A percentile compares a stretch with the other conserved stretches of the same genome.
phyloP scores from a whole-genome alignment of 2,329 filamentous ascomycete genomes.

The Trichoderma pleuroti region DNA sequence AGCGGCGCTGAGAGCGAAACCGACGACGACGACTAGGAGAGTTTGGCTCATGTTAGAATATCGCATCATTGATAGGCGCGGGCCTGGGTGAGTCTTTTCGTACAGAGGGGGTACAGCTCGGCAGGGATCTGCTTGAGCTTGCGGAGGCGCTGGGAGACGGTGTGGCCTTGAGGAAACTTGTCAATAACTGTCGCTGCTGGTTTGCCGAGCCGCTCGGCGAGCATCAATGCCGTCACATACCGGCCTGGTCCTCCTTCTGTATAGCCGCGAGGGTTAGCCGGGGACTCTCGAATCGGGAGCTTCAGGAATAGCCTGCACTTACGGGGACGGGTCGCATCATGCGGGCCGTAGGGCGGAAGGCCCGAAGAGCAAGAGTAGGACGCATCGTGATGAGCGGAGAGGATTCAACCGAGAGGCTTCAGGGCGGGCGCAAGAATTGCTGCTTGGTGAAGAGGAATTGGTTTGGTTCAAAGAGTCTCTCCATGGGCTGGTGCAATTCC shows the following conservation, averaged over 20 bases:
- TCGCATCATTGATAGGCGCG: background rate
- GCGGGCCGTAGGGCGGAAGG: conserved; percentile 63
- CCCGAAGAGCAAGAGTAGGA: conserved; percentile 61
- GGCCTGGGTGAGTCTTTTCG: conserved; percentile 21
- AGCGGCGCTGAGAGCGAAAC: conserved; percentile 77
- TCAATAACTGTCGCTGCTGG: conserved; percentile 21
- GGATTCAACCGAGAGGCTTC: conserved; percentile 28
- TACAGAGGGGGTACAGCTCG: conserved; percentile 93
- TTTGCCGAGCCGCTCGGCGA: background rate
- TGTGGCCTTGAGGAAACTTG: conserved; percentile 66
- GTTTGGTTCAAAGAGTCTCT: conserved; percentile 22
- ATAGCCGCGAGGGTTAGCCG: conserved; percentile 28
- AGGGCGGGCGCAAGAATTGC: conserved; percentile 21
- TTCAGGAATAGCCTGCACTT: conserved; percentile 31
- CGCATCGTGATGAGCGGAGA: conserved; percentile 53
- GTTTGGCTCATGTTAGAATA: conserved; percentile 25
- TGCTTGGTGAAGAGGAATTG: conserved; percentile 27
- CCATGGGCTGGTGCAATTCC: conserved; percentile 33
- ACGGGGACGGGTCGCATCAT: conserved; percentile 72
- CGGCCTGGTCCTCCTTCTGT: conserved; percentile 64
- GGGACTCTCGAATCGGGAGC: conserved; percentile 19
- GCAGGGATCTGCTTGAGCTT: conserved; percentile 85
- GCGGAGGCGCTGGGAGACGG: conserved; percentile 90
- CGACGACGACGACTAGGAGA: conserved; percentile 72
- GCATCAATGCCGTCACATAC: conserved; percentile 46